These are phyloP conservation scores for Fraxinus angustifolia DNA, from an alignment of 305 asterid genomes.

Conservation along the genomic window DNA sequence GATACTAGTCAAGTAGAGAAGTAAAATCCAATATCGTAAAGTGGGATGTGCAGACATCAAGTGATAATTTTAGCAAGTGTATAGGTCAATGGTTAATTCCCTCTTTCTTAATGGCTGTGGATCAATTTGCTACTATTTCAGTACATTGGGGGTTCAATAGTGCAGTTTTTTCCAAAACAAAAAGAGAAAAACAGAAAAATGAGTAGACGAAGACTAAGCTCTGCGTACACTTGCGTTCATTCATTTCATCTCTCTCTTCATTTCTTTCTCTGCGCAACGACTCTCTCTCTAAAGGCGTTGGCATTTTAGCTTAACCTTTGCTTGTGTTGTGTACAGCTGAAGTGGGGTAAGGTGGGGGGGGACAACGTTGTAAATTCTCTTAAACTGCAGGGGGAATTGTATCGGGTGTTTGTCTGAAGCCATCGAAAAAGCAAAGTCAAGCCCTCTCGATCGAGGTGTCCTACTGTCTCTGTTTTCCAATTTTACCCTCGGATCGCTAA, in stretches of 20 bases:
- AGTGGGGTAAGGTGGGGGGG: conserved; percentile 14
- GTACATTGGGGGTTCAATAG: background rate
- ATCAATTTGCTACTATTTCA: background rate
- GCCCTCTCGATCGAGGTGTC: conserved; percentile 35
- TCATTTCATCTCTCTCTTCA: conserved; percentile 29
- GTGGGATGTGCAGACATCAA: background rate
- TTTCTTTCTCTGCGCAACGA: conserved; percentile 12
- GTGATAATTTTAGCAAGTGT: background rate
- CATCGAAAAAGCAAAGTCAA: conserved; percentile 16
- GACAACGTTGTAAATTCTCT: conserved; percentile 25
- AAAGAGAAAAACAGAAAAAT: background rate
- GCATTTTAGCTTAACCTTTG: conserved; percentile 22
- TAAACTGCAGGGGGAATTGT: conserved; percentile 3
- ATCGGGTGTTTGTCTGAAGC: conserved; percentile 10
- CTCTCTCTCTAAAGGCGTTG: conserved; percentile 31
- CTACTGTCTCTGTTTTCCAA: conserved; percentile 9
- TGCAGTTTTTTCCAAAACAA: background rate
- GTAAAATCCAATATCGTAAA: background rate
- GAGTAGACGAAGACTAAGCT: conserved; percentile 28
- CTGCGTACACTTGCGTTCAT: conserved; percentile 16
- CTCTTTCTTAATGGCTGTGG: background rate
- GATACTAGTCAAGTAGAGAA: background rate
- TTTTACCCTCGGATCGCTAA: conserved; percentile 25
- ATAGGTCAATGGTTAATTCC: background rate
- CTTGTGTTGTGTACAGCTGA: conserved; percentile 24